These are phyloP conservation scores for Chaetomiaceae sp. DNA, from an alignment of 2,329 filamentous ascomycete species.

Conservation along the genomic window DNA sequence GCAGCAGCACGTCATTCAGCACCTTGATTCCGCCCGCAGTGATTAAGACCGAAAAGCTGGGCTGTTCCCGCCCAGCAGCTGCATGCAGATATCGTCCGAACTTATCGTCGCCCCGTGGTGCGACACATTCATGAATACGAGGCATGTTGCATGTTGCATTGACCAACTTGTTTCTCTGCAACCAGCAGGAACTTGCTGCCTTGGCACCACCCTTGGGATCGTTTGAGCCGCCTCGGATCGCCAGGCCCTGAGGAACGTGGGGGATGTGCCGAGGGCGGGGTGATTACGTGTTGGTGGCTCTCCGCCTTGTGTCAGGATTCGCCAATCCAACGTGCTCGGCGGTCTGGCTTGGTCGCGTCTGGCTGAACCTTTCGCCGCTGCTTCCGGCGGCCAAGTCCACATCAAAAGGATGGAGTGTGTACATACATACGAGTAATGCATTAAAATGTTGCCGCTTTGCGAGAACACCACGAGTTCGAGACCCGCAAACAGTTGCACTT, in stretches of 20 bases:
- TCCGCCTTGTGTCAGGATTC: not conserved
- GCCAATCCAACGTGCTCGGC: not conserved
- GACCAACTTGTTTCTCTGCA: not conserved
- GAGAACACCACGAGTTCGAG: too few relatives aligned
- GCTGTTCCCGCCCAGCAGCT: not conserved
- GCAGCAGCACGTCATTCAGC: not conserved
- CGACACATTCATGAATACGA: slow-evolving; percentile 5
- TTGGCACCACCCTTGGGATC: slow-evolving; percentile 3
- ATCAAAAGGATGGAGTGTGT: too few relatives aligned
- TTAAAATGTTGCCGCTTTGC: too few relatives aligned
- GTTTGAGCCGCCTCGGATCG: not conserved
- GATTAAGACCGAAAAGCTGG: not conserved
- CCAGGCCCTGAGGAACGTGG: not conserved
- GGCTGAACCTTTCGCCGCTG: not conserved
- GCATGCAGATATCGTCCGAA: not conserved
- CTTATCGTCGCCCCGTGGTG: not conserved
- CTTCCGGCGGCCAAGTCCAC: too few relatives aligned
- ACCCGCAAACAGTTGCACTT: too few relatives aligned
- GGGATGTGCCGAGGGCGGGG: not conserved
- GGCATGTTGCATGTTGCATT: slow-evolving; percentile 1
- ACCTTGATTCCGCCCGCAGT: too few relatives aligned
- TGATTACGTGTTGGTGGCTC: slow-evolving; percentile 1
- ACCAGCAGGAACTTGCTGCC: slow-evolving; percentile 1
- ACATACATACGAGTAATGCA: too few relatives aligned
- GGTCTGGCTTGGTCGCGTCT: too few relatives aligned